Base-by-base conservation (phyloP, 768 basidiomycete species). In the Boletus huronensis region DNA sequence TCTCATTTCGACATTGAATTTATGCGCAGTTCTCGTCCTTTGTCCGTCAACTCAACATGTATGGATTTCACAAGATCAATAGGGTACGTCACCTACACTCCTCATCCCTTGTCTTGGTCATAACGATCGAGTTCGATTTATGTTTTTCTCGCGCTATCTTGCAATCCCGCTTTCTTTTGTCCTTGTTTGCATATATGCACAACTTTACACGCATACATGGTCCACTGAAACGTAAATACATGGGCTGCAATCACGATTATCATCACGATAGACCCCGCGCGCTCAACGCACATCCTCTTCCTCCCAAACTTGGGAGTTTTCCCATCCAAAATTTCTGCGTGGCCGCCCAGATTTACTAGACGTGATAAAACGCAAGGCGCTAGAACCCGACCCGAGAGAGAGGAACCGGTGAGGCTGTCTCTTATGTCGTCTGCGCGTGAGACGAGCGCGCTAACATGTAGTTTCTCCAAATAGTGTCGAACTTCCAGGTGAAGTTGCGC, bases 41-140 rank as follows among this genome's bases (percentile, higher is more conserved):
- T 70, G 92, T 95, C 39, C 85, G 94, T 54, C 93, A 95, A 70
- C 79, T 95, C 52, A 95, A 96, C 76, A 95, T 94, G 90, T 96
- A 94, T 63, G 92, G 92, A 38, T 96, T 95, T 72, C 91, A 93
- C 72, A 95, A 95, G 74, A 91, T 91, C 73, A 93, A 93, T 70
- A 80, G 90, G 73, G 87, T 90, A 54, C 57, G 82, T 76, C 48
- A 13, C 23, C 28, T 48, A 6, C 53, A 39, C 40, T 45, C 52
- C n/a, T 38, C 35, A 3, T 46, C 25, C 40, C 40, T 34, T 19
- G 5, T 54, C 29, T 46, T 53, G 31, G 39, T 58, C 41, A 47
- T 66, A 55, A 60, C 50, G 45, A 54, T 53, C 46, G 21, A 17
- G 13, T 56, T 52, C 6, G 28, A 55, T 63, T 17, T 10, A n/a